phyloP scores from a whole-genome alignment of 2,329 filamentous ascomycete species.

The Diaporthe vaccinii region DNA sequence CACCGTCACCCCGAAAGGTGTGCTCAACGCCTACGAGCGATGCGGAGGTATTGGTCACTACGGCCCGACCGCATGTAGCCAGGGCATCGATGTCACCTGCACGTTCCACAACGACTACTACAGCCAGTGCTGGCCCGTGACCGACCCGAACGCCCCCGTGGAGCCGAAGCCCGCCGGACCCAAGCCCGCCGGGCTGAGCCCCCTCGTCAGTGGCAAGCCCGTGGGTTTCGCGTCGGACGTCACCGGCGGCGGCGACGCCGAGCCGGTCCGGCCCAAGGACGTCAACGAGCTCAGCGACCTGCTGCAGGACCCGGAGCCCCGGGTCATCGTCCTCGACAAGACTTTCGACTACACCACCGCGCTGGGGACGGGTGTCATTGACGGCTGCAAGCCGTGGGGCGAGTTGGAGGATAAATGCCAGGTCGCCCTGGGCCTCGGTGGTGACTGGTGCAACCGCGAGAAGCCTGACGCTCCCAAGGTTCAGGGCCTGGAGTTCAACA shows the following conservation, averaged over 20 bases:
- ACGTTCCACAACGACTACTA: slow-evolving; percentile 3
- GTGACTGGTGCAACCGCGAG: slow-evolving; percentile 72
- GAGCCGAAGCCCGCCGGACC: background rate
- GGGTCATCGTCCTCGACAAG: slow-evolving; percentile 71
- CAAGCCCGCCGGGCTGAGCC: background rate
- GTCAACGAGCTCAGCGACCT: slow-evolving; percentile 51
- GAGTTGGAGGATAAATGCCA: slow-evolving; percentile 64
- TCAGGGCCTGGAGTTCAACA: slow-evolving; percentile 59
- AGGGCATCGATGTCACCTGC: background rate
- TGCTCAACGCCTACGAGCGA: background rate
- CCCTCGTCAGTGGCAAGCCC: background rate
- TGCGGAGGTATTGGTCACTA: slow-evolving; percentile 13
- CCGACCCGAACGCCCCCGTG: background rate
- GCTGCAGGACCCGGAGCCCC: slow-evolving; percentile 65
- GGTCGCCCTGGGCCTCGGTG: slow-evolving; percentile 65
- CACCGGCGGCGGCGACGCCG: background rate
- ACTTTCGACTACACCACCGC: slow-evolving; percentile 67
- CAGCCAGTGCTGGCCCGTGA: background rate
- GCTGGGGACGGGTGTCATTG: slow-evolving; percentile 64
- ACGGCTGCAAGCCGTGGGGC: slow-evolving; percentile 71
- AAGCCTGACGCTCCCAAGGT: slow-evolving; percentile 62
- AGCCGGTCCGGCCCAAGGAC: slow-evolving; percentile 11
- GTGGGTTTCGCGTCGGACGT: slow-evolving; percentile 5
- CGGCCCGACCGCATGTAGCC: background rate
- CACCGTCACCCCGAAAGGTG: background rate